Percentiles rank a stretch among this genome's conserved stretches.
Evolutionary conservation across 805 yeast species (phyloP).

Genomic region (Lipomyces spencermartinsiae): DNA sequence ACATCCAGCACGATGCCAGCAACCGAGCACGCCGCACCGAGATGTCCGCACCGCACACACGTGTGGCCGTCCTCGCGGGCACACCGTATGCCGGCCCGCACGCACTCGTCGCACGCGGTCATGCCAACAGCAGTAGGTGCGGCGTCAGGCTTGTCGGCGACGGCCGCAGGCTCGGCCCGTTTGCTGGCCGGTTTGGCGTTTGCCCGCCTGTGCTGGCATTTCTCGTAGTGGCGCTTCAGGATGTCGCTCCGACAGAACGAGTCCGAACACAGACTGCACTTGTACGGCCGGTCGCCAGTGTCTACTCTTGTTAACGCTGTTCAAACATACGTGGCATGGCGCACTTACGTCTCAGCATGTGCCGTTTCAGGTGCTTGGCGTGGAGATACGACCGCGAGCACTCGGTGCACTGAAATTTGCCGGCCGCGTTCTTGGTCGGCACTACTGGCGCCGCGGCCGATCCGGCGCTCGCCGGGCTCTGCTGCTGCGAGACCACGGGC

Average conservation of each 20-base stretch:
- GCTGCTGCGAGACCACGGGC: conserved; percentile 16
- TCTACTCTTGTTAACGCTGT: conserved; percentile 40
- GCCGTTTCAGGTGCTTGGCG: conserved; percentile 82
- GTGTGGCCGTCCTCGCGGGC: neutral
- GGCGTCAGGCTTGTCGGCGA: no score
- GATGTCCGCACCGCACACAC: neutral
- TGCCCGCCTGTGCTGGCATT: conserved; percentile 38
- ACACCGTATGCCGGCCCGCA: neutral
- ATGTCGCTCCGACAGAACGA: conserved; percentile 68
- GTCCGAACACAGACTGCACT: conserved; percentile 74
- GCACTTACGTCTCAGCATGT: conserved; percentile 63
- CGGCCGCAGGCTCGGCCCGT: neutral
- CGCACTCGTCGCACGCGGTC: neutral
- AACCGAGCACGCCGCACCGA: neutral
- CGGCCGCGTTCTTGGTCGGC: conserved; percentile 57
- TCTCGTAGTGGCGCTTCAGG: conserved; percentile 65
- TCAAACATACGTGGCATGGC: no score
- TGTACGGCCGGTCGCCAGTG: conserved; percentile 84
- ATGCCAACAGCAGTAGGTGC: neutral
- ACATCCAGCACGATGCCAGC: neutral
- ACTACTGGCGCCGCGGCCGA: conserved; percentile 60
- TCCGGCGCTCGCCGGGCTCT: conserved; percentile 51
- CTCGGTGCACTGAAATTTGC: conserved; percentile 42
- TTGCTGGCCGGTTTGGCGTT: neutral
- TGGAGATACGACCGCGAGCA: conserved; percentile 43